These are phyloP conservation scores for Globisporangium uncinulatum DNA, from an alignment of 352 stramenopile species.

Conservation along the genomic window DNA sequence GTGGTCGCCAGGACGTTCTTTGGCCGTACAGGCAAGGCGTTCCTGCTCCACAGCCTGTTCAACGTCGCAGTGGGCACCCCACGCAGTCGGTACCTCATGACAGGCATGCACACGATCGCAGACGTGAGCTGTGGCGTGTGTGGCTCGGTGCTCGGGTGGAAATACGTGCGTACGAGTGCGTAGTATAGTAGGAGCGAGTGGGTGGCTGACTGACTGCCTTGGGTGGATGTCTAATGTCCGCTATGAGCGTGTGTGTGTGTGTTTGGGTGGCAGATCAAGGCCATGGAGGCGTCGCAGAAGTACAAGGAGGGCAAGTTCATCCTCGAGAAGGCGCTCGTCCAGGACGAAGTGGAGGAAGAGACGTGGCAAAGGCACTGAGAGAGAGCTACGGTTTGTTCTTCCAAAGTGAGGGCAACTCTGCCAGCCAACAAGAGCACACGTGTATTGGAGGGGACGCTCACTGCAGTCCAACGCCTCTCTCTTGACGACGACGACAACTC, in stretches of 20 bases:
- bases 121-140: slow-evolving; percentile 63
- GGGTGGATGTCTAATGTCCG: too few relatives aligned
- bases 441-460: neutral
- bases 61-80: slow-evolving; percentile 53
- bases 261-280: slow-evolving; percentile 40
- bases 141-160: slow-evolving; percentile 65
- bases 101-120: slow-evolving; percentile 72
- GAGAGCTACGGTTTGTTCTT: neutral
- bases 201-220: neutral
- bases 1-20: slow-evolving; percentile 79
- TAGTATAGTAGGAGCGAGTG: neutral
- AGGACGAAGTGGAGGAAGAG: slow-evolving; percentile 57
- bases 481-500: neutral
- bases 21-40: slow-evolving; percentile 66
- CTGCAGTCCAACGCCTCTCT: neutral
- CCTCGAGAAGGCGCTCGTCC: slow-evolving; percentile 68
- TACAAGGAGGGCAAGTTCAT: slow-evolving; percentile 87
- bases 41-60: slow-evolving; percentile 78
- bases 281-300: slow-evolving; percentile 75
- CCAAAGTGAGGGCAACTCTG: neutral
- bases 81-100: slow-evolving; percentile 74
- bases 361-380: slow-evolving; percentile 26
- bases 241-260: slow-evolving; percentile 7
- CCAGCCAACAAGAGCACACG: neutral
- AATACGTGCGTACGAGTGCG: slow-evolving; percentile 51